Conservation (phyloP, 352 stramenopile genomes). For the Pythium grandisporangium region DNA sequence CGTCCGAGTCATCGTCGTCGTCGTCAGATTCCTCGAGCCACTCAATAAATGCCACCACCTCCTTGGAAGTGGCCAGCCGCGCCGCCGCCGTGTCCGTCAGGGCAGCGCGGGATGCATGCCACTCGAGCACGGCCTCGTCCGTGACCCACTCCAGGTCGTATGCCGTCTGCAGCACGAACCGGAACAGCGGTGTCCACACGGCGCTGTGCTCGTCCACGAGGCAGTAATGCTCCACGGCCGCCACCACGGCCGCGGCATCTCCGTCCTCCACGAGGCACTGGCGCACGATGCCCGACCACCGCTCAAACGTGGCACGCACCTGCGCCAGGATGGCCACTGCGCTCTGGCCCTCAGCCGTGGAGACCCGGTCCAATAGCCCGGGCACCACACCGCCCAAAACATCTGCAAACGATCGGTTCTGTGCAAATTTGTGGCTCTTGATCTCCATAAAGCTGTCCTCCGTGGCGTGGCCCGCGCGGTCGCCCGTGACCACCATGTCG, state of each 20-base stretch:
- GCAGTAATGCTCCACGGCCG: slow-evolving; percentile 53
- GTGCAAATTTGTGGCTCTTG: slow-evolving; percentile 92
- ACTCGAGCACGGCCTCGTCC: slow-evolving; percentile 90
- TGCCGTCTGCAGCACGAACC: slow-evolving; percentile 91
- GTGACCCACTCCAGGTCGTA: slow-evolving; percentile 91
- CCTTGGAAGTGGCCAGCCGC: slow-evolving; percentile 51
- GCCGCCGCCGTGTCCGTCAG: slow-evolving; percentile 8
- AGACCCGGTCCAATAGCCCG: slow-evolving; percentile 56
- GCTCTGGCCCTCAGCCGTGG: slow-evolving; percentile 33
- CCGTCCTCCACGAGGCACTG: slow-evolving; percentile 82
- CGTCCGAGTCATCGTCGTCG: slow-evolving; percentile 28
- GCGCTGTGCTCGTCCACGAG: slow-evolving; percentile 23
- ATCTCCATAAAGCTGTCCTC: slow-evolving; percentile 92
- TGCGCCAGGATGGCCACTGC: slow-evolving; percentile 62
- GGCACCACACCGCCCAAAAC: slow-evolving; percentile 72
- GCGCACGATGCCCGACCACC: slow-evolving; percentile 88
- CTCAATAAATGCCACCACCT: slow-evolving; percentile 91
- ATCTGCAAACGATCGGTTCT: slow-evolving; percentile 81
- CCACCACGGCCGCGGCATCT: slow-evolving; percentile 54
- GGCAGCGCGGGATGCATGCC: slow-evolving; percentile 38
- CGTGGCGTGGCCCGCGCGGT: slow-evolving; percentile 64
- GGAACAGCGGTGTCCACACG: slow-evolving; percentile 79
- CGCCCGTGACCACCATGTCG: slow-evolving; percentile 73
- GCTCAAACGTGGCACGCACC: slow-evolving; percentile 80
- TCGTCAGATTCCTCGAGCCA: slow-evolving; percentile 80